Evolutionary conservation across 1,139 yeast genomes (phyloP), one percentile per base, ranked within the genome.

Genomic region (Saccharomyces hybrid): DNA sequence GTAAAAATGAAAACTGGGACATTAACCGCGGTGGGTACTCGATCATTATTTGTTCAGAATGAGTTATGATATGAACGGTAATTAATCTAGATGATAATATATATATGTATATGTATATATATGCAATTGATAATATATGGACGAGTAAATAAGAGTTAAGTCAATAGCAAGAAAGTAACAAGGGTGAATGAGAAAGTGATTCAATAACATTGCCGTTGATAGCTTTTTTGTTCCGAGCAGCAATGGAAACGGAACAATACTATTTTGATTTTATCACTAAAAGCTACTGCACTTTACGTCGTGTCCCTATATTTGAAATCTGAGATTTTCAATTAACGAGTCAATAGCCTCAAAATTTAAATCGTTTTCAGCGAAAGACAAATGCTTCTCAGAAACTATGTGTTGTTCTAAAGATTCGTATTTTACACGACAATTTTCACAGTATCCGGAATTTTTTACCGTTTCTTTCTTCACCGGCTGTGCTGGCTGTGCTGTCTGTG

Each of bases 401-500:
- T 93, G 99, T 54, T 82, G 88, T 31, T 83, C 87, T 66, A 91
- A 85, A 62, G 82, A 81, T 52, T 87, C 91, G 67, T 88, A 93
- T 67, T 86, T 86, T 60, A 86, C 88, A 34, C 95, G 79, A 70
- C 99, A 93, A 70, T 93, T 95, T 68, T 93, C 99, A 73, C 99
- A 93, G 70, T 88, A 89, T 0, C 96, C 96, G 51, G 80, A 65
- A 57, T 58, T 61, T 52, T 56, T 63, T 14, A 57, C 56, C 59
- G 54, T 59, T 57, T 49, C 59, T 62, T 54, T 54, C 52, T 32
- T 51, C 31, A 50, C 47, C 50, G 50, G 55, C 51, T 44, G 57
- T 47, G 41, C 28, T 46, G 32, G 14, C 51, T 44, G 57, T 47
- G 41, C 28, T 46, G 32, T 30, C 30, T 30, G 57, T 47, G 41